These are phyloP conservation scores for Lactarius deliciosus DNA, from an alignment of 768 basidiomycete genomes.

Conservation along the genomic window DNA sequence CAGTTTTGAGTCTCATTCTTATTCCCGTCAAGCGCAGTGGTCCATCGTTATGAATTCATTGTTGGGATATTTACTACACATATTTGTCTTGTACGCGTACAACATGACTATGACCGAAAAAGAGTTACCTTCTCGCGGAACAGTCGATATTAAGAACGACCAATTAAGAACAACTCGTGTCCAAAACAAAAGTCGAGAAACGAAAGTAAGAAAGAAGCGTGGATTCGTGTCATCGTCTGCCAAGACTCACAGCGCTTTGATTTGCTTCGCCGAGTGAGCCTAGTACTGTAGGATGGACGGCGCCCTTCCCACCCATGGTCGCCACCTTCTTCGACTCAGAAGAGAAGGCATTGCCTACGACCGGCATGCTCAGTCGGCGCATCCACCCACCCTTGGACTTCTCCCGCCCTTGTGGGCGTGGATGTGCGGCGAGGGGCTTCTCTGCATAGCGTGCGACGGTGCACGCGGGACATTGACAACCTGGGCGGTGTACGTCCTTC, in stretches of 20 bases:
- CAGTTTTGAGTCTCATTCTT: not conserved
- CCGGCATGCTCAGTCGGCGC: conserved; percentile 73
- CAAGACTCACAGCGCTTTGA: conserved; percentile 18
- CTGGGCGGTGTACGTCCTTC: conserved; percentile 50
- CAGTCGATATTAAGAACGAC: not conserved
- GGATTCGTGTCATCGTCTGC: conserved; percentile 7
- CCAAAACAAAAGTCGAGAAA: not conserved
- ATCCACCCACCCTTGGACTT: conserved; percentile 75
- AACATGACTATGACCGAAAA: not conserved
- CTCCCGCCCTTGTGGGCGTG: conserved; percentile 47
- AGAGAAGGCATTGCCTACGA: conserved; percentile 53
- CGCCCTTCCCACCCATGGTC: conserved; percentile 11
- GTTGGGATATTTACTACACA: conserved; percentile 1
- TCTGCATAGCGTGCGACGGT: conserved; percentile 55
- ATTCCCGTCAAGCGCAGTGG: not conserved
- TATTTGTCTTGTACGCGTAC: not conserved
- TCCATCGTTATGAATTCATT: not conserved
- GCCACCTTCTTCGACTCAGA: conserved; percentile 51
- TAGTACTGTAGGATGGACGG: not conserved
- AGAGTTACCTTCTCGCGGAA: not conserved
- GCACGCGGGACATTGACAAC: conserved; percentile 66
- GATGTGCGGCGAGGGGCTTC: conserved; percentile 39
- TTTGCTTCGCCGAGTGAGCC: conserved; percentile 23
- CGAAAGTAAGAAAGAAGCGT: not conserved
- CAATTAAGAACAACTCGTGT: not conserved